Conservation (phyloP, 805 yeast species). For the Vanderwaltozyma verrucispora region DNA sequence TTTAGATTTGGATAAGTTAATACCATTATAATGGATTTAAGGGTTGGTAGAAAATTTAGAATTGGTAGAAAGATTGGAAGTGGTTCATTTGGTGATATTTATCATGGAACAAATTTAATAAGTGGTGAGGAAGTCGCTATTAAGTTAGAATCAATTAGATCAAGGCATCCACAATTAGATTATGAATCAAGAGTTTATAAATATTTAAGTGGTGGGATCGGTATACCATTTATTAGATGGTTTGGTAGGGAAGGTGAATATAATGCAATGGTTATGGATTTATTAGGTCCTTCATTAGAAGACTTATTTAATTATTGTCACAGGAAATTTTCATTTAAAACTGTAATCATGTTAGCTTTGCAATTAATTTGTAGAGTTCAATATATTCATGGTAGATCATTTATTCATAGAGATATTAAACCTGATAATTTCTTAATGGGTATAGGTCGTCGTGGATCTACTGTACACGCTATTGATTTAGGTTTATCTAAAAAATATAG, state of each 20-base stretch:
- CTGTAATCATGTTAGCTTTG: conserved; percentile 86
- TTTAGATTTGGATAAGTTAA: no score
- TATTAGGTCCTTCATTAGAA: conserved; percentile 90
- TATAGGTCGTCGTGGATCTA: conserved; percentile 90
- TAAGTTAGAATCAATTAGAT: conserved; percentile 78
- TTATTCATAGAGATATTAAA: conserved; percentile 76
- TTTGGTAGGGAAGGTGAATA: conserved; percentile 94
- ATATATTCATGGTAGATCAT: conserved; percentile 90
- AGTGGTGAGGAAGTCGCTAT: conserved; percentile 98
- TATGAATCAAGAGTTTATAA: conserved; percentile 95
- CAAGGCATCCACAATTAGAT: conserved; percentile 94
- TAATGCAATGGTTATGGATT: conserved; percentile 93
- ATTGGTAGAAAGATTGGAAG: conserved; percentile 93
- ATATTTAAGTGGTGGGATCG: conserved; percentile 91
- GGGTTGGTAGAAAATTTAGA: conserved; percentile 90
- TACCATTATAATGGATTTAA: conserved; percentile 61
- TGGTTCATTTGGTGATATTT: conserved; percentile 96
- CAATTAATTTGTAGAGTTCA: conserved; percentile 91
- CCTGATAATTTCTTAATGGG: conserved; percentile 81
- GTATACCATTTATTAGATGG: conserved; percentile 95
- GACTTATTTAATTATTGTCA: conserved; percentile 94
- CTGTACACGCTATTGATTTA: conserved; percentile 87
- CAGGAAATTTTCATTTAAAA: conserved; percentile 84
- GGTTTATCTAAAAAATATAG: conserved; percentile 91
- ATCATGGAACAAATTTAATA: conserved; percentile 83